Base-by-base conservation (phyloP, 192 early-diverging fungal species). In the Oehlia diaphana region DNA sequence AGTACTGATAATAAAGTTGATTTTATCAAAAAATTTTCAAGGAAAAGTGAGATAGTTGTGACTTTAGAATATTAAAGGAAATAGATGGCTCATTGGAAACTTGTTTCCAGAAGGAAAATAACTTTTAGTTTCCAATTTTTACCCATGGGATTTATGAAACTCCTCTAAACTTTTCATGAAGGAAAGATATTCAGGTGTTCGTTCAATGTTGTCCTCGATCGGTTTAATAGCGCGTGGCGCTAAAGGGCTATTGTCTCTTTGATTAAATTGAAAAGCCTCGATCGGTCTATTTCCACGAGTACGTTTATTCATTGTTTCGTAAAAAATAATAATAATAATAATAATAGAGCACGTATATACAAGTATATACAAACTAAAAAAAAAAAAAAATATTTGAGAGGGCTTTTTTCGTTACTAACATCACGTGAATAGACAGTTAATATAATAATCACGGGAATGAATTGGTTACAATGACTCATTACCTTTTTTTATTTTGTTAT, bases 81-180 rank as follows among this genome's bases (percentile, higher is more conserved):
- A 68, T 35, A 12, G 50, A 53, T 9, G 8, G 47, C 16, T 6
- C 9, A 39, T 53, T 61, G 39, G n/a, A 28, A 63, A 63, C 66
- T 31, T 7, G 26, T 74, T 19, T 16, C 16, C 33, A n/a, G 21
- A 23, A 31, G 21, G 16, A 47, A 37, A 42, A 28, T 33, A 47
- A 14, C 26, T n/a, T 10, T 33, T 26, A 68, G 19, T 68, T 66
- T 33, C 33, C 21, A 68, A 74, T 44, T 49, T 82, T 68, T 84
- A 94, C 93, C 93, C 93, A 75, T 90, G 85, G 58, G 80, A 72
- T 72, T 86, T 84, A 82, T 93, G 92, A 83, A 94, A 94, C 67
- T 89, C 86, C 78, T 92, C 88, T 69, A 94, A 84, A 50, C 89
- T 79, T 62, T 82, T 81, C 88, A 93, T 93, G 79, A 94, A 94